A percentile compares a stretch with the other conserved stretches of the same genome.
phyloP scores from a whole-genome alignment of 2,329 filamentous ascomycete species.

The Chaetomium strumarium region DNA sequence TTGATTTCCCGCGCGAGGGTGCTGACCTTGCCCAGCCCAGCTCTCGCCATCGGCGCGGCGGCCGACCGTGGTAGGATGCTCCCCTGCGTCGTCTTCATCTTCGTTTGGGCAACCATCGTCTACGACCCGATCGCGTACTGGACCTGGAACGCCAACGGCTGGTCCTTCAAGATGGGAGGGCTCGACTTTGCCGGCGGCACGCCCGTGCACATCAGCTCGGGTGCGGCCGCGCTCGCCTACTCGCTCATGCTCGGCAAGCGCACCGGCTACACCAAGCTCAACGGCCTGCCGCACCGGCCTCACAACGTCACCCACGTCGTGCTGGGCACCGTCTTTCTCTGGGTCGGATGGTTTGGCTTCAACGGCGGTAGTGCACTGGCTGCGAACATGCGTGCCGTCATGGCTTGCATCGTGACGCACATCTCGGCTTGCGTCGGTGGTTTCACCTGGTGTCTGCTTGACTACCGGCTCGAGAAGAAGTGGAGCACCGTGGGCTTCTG shows the following conservation, averaged over 20 bases:
- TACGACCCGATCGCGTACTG: constrained; percentile 71
- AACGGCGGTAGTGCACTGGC: constrained; percentile 79
- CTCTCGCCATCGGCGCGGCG: constrained; percentile 54
- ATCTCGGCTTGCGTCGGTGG: constrained; percentile 76
- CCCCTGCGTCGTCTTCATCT: constrained; percentile 59
- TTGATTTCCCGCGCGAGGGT: background rate
- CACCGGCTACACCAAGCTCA: constrained; percentile 52
- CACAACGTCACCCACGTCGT: constrained; percentile 72
- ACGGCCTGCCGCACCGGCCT: constrained; percentile 55
- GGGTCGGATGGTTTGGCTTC: constrained; percentile 97
- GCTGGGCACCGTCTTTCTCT: constrained; percentile 64
- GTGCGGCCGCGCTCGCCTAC: constrained; percentile 66
- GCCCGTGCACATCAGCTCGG: constrained; percentile 69
- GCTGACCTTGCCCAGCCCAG: constrained; percentile 35
- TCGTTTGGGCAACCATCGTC: constrained; percentile 65
- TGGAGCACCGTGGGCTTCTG: constrained; percentile 94
- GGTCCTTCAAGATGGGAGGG: constrained; percentile 62
- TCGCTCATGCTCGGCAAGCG: constrained; percentile 68
- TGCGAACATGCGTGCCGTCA: constrained; percentile 79
- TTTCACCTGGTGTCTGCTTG: constrained; percentile 77
- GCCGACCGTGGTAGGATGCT: constrained; percentile 58
- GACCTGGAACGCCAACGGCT: constrained; percentile 71
- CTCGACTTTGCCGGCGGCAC: constrained; percentile 72
- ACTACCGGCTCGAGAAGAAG: constrained; percentile 88
- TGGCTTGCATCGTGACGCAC: constrained; percentile 86